phyloP scores from a whole-genome alignment of 2,329 filamentous ascomycete genomes.

The Nothophoma quercina region DNA sequence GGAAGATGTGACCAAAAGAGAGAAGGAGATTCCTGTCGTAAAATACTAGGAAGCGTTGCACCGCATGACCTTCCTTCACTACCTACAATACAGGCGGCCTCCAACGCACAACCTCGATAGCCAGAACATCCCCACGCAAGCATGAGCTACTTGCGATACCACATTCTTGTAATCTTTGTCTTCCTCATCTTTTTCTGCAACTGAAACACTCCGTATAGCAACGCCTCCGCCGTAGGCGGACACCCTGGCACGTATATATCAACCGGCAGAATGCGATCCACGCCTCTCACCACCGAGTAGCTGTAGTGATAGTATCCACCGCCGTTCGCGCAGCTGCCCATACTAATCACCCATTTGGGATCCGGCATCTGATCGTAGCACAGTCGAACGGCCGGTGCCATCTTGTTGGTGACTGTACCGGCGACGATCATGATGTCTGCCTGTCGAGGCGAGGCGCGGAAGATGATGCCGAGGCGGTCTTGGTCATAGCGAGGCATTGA shows the following conservation, averaged over 20 bases:
- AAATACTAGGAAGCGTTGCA: too few relatives aligned
- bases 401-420: constrained; percentile 93
- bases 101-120: too few relatives aligned
- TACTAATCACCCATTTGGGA: constrained; percentile 81
- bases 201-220: constrained; percentile 71
- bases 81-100: too few relatives aligned
- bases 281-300: constrained; percentile 77
- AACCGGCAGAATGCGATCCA: constrained; percentile 78
- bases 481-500: constrained; percentile 89
- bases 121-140: too few relatives aligned
- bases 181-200: constrained; percentile 76
- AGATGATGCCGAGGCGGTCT: constrained; percentile 87
- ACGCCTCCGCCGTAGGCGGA: constrained; percentile 60
- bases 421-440: constrained; percentile 94
- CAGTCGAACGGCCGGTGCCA: constrained; percentile 85
- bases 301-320: constrained; percentile 86
- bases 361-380: constrained; percentile 96
- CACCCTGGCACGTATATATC: constrained; percentile 84
- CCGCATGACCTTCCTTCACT: too few relatives aligned
- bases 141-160: constrained; percentile 57
- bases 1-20: too few relatives aligned
- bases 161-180: constrained; percentile 61
- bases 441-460: constrained; percentile 84
- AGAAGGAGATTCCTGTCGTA: too few relatives aligned
- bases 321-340: constrained; percentile 79